Evolutionary conservation across 139 green algal species (phyloP).

Genomic region (Protoeuglena noctilucae): DNA sequence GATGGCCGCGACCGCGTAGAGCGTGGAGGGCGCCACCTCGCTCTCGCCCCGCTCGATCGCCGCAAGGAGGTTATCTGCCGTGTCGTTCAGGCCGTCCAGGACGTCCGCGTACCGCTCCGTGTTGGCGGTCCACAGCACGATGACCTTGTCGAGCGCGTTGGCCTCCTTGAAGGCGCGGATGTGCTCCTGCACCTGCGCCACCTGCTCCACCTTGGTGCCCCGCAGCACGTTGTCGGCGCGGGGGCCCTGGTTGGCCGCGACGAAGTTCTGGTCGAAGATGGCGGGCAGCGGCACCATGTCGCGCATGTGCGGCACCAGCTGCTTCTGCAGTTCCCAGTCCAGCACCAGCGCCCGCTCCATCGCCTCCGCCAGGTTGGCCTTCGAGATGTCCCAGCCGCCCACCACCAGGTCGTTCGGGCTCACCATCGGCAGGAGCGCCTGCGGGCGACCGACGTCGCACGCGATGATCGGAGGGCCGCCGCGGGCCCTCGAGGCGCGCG

Average conservation of each 20-base stretch:
- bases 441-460: too few species aligned
- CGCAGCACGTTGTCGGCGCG: conserved; percentile 91
- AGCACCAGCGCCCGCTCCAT: conserved; percentile 85
- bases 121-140: conserved; percentile 99
- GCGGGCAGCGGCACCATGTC: conserved; percentile 79
- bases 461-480: too few species aligned
- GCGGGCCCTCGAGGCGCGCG: too few species aligned
- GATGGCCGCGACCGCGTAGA: conserved; percentile 84
- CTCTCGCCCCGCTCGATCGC: conserved; percentile 62
- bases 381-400: conserved; percentile 94
- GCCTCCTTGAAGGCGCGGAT: conserved; percentile 75
- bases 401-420: conserved; percentile 91
- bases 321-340: conserved; percentile 91
- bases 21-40: conserved; percentile 86
- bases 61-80: conserved; percentile 71
- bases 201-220: conserved; percentile 69
- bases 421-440: conserved; percentile 70
- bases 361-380: conserved; percentile 79
- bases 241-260: conserved; percentile 86
- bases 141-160: conserved; percentile 44
- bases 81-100: conserved; percentile 88
- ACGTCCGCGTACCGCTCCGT: conserved; percentile 90
- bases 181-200: conserved; percentile 68
- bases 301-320: conserved; percentile 86
- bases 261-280: conserved; percentile 92